Percentiles rank a stretch among this genome's conserved stretches.
phyloP scores from a whole-genome alignment of 164 flowering plant species.

The Saururus chinensis region DNA sequence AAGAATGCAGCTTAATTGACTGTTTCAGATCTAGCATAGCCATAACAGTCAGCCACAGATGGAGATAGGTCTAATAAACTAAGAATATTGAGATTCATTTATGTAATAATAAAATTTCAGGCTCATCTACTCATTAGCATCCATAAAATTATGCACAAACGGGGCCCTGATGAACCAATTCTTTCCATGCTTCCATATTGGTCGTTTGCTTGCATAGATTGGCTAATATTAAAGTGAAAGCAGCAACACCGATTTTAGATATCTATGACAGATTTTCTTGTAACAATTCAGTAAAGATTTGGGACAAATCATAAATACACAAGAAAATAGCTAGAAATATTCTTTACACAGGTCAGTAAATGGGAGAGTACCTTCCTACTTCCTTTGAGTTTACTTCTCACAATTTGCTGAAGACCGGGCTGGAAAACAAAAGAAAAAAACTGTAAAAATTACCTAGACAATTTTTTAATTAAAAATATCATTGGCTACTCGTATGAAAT shows the following conservation, averaged over 20 bases:
- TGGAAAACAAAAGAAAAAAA: conserved; percentile 7
- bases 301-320: no score
- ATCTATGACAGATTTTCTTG: not conserved
- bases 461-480: no score
- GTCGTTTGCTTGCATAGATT: not conserved
- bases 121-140: no score
- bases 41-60: no score
- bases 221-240: not conserved
- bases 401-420: conserved; percentile 18
- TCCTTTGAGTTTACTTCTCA: conserved; percentile 21
- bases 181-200: no score
- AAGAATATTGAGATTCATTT: no score
- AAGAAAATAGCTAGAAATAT: not conserved
- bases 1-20: no score
- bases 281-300: not conserved
- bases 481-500: not conserved
- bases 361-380: conserved; percentile 19
- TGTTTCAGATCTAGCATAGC: no score
- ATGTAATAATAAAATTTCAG: no score
- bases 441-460: not conserved
- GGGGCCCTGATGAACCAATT: no score
- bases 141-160: no score
- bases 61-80: no score
- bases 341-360: not conserved
- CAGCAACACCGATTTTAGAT: not conserved